Base-by-base conservation (phyloP, 2,329 filamentous ascomycete genomes). In the Xylaria sp. region DNA sequence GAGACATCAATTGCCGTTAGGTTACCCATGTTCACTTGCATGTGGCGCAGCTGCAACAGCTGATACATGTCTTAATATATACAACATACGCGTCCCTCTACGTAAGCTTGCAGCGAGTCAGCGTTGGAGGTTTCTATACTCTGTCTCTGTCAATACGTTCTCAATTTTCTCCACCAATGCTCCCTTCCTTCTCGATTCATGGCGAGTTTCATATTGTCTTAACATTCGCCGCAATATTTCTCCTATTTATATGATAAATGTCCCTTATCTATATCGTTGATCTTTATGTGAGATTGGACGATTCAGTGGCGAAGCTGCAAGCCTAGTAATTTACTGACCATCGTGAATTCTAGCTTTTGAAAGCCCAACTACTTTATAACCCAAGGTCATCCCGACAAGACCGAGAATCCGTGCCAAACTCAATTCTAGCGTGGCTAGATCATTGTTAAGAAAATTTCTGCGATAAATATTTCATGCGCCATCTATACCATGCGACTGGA, bases 31-130 rank as follows among this genome's bases (percentile, higher is more conserved):
- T 25, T 45, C 9, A 22, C 2, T 13, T 4, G 11, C 42, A 22
- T 25, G 20, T 13, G 9, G 2, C n/a, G 13, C 9, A 13, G 42
- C n/a, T 25, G 20, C 42, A 20, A 25, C 17, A 10, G 13, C 42
- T 45, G 20, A 22, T 45, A 45, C 7, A 11, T 45, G 42, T 25
- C 22, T 25, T 45, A 11, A 11, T 45, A 45, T 22, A 22, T 44
- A 22, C 20, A 31, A 49, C 55, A 47, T 63, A 66, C 66, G 66
- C 66, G 66, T 62, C 66, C 38, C 7, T 22, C 51, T 44, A 68
- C 66, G 63, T 68, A 47, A 68, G 65, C 65, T 17, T 49, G 55
- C 61, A 54, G 50, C 53, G 15, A 29, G 36, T 39, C 33, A 39
- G 51, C 27, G 11, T 51, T 17, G 25, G 25, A 10, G 25, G 45